A percentile compares a stretch with the other conserved stretches of the same genome.
Evolutionary conservation across 1,139 yeast genomes (phyloP).

Genomic region (Zhuliangozyma blackwelliae): DNA sequence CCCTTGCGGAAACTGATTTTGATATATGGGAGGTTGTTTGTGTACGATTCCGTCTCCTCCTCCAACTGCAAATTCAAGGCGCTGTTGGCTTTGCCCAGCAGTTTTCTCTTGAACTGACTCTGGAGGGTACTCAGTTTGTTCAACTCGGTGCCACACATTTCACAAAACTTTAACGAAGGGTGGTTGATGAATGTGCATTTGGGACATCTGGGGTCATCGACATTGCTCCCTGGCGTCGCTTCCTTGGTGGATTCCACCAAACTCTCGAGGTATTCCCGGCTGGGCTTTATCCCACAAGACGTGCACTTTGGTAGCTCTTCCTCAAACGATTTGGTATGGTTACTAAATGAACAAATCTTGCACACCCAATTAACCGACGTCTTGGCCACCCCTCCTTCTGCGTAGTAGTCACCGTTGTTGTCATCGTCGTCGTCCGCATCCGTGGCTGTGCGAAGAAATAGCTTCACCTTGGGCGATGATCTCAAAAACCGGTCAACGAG

Average conservation of each 20-base stretch:
- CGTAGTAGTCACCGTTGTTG: too few relatives aligned
- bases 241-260: slow-evolving; percentile 1
- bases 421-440: not conserved
- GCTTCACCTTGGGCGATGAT: slow-evolving; percentile 72
- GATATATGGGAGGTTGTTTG: slow-evolving; percentile 33
- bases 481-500: slow-evolving; percentile 63
- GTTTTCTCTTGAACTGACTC: slow-evolving; percentile 8
- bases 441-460: slow-evolving; percentile 15
- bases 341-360: slow-evolving; percentile 74
- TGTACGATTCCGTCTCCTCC: slow-evolving; percentile 26
- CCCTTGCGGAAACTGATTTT: slow-evolving; percentile 63
- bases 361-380: slow-evolving; percentile 64
- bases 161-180: slow-evolving; percentile 73
- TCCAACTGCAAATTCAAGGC: slow-evolving; percentile 25
- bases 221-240: not conserved
- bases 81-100: slow-evolving; percentile 6
- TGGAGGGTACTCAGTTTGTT: slow-evolving; percentile 14
- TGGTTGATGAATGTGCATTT: slow-evolving; percentile 86
- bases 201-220: slow-evolving; percentile 57
- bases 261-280: slow-evolving; percentile 10
- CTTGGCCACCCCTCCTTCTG: not conserved
- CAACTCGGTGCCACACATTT: slow-evolving; percentile 75
- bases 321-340: slow-evolving; percentile 38
- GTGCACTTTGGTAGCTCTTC: slow-evolving; percentile 53
- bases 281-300: slow-evolving; percentile 67